phyloP scores from a whole-genome alignment of 1,284 basidiomycete genomes.

The Pseudozyma pruni region DNA sequence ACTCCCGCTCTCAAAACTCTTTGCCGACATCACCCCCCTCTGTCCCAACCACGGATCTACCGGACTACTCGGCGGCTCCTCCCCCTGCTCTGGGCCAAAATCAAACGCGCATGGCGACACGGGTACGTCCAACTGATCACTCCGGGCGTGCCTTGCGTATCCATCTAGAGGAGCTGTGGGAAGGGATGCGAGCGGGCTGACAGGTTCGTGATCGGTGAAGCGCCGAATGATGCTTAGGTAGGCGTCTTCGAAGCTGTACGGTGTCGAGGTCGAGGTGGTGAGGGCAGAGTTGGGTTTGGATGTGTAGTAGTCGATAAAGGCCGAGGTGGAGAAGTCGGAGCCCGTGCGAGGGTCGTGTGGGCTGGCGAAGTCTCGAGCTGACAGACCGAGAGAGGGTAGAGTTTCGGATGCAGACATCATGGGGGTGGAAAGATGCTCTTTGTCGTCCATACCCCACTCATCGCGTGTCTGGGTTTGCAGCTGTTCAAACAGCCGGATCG shows the following conservation, averaged over 20 bases:
- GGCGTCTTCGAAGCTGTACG: conserved; percentile 26
- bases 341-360: background rate
- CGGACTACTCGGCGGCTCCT: conserved; percentile 17
- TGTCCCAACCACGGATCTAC: conserved; percentile 30
- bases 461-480: conserved; percentile 1
- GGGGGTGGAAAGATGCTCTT: conserved; percentile 8
- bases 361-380: background rate
- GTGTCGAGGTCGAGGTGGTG: background rate
- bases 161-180: conserved; percentile 7
- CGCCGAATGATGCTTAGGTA: conserved; percentile 27
- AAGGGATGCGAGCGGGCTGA: background rate
- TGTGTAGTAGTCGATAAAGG: conserved; percentile 29
- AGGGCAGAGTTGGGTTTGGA: conserved; percentile 1
- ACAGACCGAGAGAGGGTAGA: background rate
- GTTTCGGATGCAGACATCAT: conserved; percentile 3
- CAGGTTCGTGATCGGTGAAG: conserved; percentile 6
- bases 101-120: conserved; percentile 37
- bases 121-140: conserved; percentile 20
- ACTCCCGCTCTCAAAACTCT: background rate
- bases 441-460: background rate
- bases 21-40: background rate
- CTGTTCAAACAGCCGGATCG: conserved; percentile 14
- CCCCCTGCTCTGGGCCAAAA: background rate
- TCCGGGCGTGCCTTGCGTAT: background rate
- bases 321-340: conserved; percentile 12